phyloP scores from a whole-genome alignment of 495 filamentous ascomycete species.

The Neurospora sp. region DNA sequence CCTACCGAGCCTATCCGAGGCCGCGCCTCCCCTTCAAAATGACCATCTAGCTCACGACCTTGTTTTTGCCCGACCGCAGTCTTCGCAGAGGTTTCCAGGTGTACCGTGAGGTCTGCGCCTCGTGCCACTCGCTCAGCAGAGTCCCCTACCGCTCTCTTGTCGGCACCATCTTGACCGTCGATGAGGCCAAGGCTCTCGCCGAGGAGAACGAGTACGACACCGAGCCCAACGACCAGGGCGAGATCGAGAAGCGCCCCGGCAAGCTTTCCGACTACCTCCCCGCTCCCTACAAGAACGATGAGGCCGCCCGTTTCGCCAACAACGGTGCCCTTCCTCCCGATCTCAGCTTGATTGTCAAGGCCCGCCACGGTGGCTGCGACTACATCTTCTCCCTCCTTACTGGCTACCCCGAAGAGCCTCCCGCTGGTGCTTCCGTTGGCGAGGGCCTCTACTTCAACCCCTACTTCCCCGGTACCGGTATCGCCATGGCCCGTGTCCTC shows the following conservation, averaged over 20 bases:
- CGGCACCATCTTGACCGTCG: constrained; percentile 84
- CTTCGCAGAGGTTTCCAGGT: constrained; percentile 99
- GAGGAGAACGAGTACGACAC: constrained; percentile 98
- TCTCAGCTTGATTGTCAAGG: constrained; percentile 96
- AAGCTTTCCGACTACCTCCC: constrained; percentile 98
- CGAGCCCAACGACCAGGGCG: constrained; percentile 95
- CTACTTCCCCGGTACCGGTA: constrained; percentile 98
- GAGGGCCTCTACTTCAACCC: constrained; percentile 98
- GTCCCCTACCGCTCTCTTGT: constrained; percentile 91
- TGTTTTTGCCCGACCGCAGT: constrained; percentile 33
- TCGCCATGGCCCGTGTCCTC: constrained; percentile 96
- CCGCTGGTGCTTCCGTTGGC: constrained; percentile 69
- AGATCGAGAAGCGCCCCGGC: constrained; percentile 95
- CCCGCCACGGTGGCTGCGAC: constrained; percentile 92
- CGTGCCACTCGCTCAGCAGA: constrained; percentile 92
- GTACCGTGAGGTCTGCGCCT: constrained; percentile 96
- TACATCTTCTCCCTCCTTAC: constrained; percentile 96
- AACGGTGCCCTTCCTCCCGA: constrained; percentile 95
- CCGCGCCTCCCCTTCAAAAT: background rate
- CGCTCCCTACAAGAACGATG: constrained; percentile 92
- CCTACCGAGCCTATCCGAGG: background rate
- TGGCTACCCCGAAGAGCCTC: constrained; percentile 96
- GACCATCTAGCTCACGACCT: constrained; percentile 7
- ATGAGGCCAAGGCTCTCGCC: constrained; percentile 93
- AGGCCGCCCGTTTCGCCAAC: constrained; percentile 96